phyloP scores from a whole-genome alignment of 2,329 filamentous ascomycete species.

The Verticillium klebahnii region DNA sequence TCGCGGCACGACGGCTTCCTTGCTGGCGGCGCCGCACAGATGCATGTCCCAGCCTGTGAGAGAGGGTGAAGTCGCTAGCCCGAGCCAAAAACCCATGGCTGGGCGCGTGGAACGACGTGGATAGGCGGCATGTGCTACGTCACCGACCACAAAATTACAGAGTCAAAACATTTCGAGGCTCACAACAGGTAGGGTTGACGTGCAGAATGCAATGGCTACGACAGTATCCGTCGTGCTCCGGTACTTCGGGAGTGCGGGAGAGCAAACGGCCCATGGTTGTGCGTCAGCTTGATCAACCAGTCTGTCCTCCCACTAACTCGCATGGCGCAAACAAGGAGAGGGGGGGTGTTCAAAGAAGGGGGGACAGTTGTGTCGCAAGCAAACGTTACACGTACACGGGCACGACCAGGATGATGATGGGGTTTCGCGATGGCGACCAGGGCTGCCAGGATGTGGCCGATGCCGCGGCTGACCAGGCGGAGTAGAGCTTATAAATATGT shows the following conservation, averaged over 20 bases:
- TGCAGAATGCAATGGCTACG: neutral
- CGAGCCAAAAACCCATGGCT: neutral
- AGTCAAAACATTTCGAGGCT: neutral
- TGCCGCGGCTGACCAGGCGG: neutral
- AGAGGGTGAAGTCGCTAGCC: neutral
- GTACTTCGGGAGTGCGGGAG: neutral
- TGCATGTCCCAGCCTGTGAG: neutral
- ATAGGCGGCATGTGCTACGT: neutral
- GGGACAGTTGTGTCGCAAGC: neutral
- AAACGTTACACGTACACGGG: neutral
- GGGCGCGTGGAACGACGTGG: neutral
- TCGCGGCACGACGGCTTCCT: neutral
- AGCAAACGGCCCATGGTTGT: neutral
- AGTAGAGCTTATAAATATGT: neutral
- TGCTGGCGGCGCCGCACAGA: slow-evolving; percentile 1
- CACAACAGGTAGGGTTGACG: neutral
- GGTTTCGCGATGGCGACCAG: neutral
- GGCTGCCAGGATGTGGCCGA: neutral
- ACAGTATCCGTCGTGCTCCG: neutral
- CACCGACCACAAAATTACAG: neutral
- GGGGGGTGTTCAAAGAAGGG: neutral
- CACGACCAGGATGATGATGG: neutral
- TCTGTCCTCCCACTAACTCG: neutral
- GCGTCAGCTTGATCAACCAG: neutral
- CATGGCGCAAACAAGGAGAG: neutral